Evolutionary conservation across 1,284 basidiomycete species (phyloP).

Genomic region (Trichosporon faecale): DNA sequence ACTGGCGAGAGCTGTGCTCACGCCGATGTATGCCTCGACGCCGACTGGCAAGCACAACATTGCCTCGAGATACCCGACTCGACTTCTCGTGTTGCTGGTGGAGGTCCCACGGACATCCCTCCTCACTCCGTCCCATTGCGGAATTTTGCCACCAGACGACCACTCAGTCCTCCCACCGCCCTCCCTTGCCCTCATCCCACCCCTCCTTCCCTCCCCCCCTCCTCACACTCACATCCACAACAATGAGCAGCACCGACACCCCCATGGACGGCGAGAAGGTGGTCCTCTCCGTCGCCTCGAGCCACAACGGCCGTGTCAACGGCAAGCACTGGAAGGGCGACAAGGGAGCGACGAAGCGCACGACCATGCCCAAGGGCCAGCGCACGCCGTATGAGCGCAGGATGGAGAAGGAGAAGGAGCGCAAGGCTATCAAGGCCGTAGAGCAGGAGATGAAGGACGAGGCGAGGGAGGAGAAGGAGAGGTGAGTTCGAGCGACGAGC

Average conservation of each 20-base stretch:
- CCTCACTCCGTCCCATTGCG: background rate
- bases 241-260: background rate
- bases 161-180: background rate
- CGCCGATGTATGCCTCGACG: no score
- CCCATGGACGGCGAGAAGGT: background rate
- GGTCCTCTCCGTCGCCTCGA: slow-evolving; percentile 23
- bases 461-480: slow-evolving; percentile 41
- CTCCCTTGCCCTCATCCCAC: background rate
- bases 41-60: no score
- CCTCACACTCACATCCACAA: background rate
- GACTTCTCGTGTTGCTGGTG: background rate
- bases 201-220: background rate
- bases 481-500: slow-evolving; percentile 33
- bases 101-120: background rate
- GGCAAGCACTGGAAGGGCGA: slow-evolving; percentile 50
- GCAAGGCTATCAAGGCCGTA: slow-evolving; percentile 43
- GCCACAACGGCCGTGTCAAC: slow-evolving; percentile 40
- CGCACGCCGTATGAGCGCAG: slow-evolving; percentile 46
- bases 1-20: no score
- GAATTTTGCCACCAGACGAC: background rate
- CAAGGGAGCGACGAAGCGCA: slow-evolving; percentile 43
- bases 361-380: slow-evolving; percentile 39
- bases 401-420: slow-evolving; percentile 42
- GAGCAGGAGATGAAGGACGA: slow-evolving; percentile 52
- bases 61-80: background rate